phyloP scores from a whole-genome alignment of 371 early-diverging fungal genomes.

The Mucor lusitanicus region DNA sequence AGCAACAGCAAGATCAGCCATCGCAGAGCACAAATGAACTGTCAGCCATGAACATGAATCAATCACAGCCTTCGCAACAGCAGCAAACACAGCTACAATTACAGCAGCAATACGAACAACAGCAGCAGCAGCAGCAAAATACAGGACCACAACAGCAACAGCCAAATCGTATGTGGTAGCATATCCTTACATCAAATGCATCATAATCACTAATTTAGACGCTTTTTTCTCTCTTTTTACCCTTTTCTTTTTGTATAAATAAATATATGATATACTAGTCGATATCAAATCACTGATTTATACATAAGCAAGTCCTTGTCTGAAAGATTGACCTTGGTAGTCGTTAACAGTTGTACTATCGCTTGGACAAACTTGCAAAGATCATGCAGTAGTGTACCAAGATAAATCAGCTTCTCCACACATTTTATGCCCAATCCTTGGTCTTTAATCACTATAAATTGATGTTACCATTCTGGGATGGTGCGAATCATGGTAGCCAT shows the following conservation, averaged over 20 bases:
- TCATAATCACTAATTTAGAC: background rate
- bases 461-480: no score
- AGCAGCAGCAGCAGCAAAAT: conserved; percentile 1
- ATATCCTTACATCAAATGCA: background rate
- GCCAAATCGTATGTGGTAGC: background rate
- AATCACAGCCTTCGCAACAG: background rate
- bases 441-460: no score
- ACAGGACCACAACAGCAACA: background rate
- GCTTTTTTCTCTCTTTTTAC: background rate
- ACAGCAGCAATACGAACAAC: conserved; percentile 3
- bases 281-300: no score
- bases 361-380: no score
- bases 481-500: background rate
- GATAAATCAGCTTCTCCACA: no score
- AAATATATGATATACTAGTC: background rate
- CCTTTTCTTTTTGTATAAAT: background rate
- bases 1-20: background rate
- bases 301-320: no score
- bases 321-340: no score
- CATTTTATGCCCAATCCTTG: no score
- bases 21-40: background rate
- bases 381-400: no score
- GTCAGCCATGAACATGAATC: background rate
- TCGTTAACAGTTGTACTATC: no score
- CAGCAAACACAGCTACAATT: background rate